Base-by-base conservation (phyloP, 1,284 basidiomycete genomes). In the Ustilago loliicola region DNA sequence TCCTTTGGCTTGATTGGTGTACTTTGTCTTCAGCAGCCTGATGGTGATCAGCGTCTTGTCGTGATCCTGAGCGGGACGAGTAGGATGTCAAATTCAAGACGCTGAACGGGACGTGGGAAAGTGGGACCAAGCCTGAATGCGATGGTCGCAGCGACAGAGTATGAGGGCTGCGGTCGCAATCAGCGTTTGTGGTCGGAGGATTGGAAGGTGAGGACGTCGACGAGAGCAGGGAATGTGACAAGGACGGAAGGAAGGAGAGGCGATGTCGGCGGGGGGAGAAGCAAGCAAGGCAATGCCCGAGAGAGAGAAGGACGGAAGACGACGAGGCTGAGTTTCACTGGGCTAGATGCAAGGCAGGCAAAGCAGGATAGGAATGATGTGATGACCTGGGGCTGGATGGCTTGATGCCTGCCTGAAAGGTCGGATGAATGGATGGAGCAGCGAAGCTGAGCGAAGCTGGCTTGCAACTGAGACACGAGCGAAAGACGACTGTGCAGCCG, bases 381-480 rank as follows among this genome's bases (percentile, higher is more conserved):
- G 48, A n/a, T 47, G 45, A 47, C 8, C 23, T 47, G 45, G 45
- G n/a, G 23, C 6, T n/a, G 45, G 23, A 21, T 47, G 45, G 45
- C 45, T 47, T 38, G 36, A 38, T 10, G 17, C 8, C 45, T n/a
- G 40, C 4, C 45, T 47, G 40, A 42, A 42, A 19, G 45, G 23
- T 2, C 4, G 45, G 45, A 47, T 47, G 45, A 8, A 47, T 47
- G 45, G 45, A 47, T 47, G 45, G 45, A 47, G 17, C 36, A 38
- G 36, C 36, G 17, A 15, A 38, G 42, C 42, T 17, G 42, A 45
- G 21, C 21, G 10, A 45, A 19, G 42, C 19, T 23, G 25, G n/a
- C 11, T 51, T 5, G 48, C 23, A 30, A 51, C 25, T 51, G 48
- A 51, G 48, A 51, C 48, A 29, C 48, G 48, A 51, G 42, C 42